Evolutionary conservation across 2,329 filamentous ascomycete species (phyloP), one percentile per base, ranked within the genome.

Genomic region (Ciborinia camelliae): DNA sequence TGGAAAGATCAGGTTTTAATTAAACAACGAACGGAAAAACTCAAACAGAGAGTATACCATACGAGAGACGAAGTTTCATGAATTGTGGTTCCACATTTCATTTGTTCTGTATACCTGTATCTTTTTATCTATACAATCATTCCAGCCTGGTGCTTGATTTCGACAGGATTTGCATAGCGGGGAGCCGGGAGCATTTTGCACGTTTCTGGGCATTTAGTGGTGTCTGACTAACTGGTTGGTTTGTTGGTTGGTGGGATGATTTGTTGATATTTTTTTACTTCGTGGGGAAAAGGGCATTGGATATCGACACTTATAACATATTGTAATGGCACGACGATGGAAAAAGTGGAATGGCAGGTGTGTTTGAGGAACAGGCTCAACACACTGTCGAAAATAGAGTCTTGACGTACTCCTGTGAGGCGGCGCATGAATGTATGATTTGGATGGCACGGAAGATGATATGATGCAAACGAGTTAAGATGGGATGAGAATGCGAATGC

Each of bases 1-100:
- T 52, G 69, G 66, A 61, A 74, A 72, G 50, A 66, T 70, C 23
- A 70, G 70, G 48, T 59, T 73, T 61, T 65, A 65, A 54, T 71
- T 63, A 47, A 59, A 59, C 0, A 37, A 35, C 14, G 7, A 59
- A 23, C 30, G 26, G 55, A 26, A 26, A 14, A 47, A 26, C 41
- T 35, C 55, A 35, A 58, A 58, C 54, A 35, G 23, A 55, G 37
- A 35, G 55, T 26, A 30, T 47, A 47, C 30, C 18, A 35, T 58
- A 47, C 41, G n/a, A 26, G 18, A 59, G 30, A 47, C n/a, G 14
- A 35, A 47, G 8, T 35, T 28, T 12, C 15, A 35, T 28, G 23
- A n/a, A 39, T 39, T 30, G 18, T 51, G 32, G 18, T 43, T 45
- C 10, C 15, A 10, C 30, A 48, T 37, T 61, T 26, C 54, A 18